Evolutionary conservation across 108 stramenopile species (phyloP).

Genomic region (Nannochloropsis granulata): DNA sequence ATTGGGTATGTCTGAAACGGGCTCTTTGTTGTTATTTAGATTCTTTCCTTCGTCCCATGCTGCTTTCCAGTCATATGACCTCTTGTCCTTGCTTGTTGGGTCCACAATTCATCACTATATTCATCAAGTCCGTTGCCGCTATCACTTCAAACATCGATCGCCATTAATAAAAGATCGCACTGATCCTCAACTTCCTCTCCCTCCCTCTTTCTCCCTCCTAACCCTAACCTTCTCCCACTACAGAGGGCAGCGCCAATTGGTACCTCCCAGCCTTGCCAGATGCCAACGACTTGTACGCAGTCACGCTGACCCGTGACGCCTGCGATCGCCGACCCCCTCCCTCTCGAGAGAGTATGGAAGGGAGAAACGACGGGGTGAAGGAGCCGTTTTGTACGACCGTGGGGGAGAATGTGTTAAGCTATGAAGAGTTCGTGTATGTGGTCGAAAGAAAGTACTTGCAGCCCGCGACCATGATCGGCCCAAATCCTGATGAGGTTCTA

Average conservation of each 20-base stretch:
- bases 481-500: not conserved
- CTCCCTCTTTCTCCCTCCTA: too few relatives aligned
- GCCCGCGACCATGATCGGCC: not conserved
- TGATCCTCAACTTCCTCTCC: too few relatives aligned
- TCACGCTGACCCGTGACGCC: not conserved
- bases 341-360: too few relatives aligned
- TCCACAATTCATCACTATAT: too few relatives aligned
- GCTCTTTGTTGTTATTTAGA: too few relatives aligned
- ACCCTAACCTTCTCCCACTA: not conserved
- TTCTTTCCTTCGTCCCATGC: too few relatives aligned
- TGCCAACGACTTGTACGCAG: not conserved
- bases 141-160: too few relatives aligned
- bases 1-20: not conserved
- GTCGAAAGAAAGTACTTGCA: not conserved
- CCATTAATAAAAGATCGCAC: too few relatives aligned
- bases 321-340: not conserved
- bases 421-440: not conserved
- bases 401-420: not conserved
- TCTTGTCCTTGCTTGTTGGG: too few relatives aligned
- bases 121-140: too few relatives aligned
- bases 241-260: not conserved
- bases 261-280: not conserved
- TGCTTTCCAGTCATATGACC: too few relatives aligned
- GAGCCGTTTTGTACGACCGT: not conserved
- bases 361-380: not conserved